Evolutionary conservation across 768 basidiomycete species (phyloP), one percentile per base, ranked within the genome.

Genomic region (Leccinum arenicola): DNA sequence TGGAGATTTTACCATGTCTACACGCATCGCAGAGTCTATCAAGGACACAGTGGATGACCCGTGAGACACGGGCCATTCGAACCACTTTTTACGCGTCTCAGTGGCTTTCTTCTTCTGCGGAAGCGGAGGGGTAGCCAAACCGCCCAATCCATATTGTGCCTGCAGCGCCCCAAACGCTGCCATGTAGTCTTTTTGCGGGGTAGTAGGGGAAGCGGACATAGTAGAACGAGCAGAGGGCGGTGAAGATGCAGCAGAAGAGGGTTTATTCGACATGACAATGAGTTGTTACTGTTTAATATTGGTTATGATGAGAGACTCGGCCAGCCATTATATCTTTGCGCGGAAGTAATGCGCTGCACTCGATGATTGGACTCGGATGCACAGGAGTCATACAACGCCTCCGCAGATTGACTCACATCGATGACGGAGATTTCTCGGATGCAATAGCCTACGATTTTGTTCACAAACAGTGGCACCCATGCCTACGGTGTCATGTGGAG

Each of bases 81-180:
- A 68, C 68, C 68, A 70, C 57, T 64, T 66, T 3, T 51, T 57
- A 19, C 43, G n/a, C 5, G 43, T 45, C 43, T 19, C n/a, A 10
- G 31, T 45, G 14, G 33, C 4, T 12, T 50, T 25, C 38, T 35
- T n/a, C 40, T 45, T 33, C 35, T 48, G 31, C 1, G 54, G 55
- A 11, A 61, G 52, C 1, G 49, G 3, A 25, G 62, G 62, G 2
- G 56, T 52, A 14, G 31, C 27, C 6, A 45, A 0, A 14, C 55
- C 56, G 11, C 66, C 69, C 1, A 66, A 11, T 10, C 69, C 68
- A 27, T 70, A 69, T 43, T 54, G 59, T 9, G 33, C 35, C 33
- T 69, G 68, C 23, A 70, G n/a, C n/a, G 53, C 33, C 2, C 56
- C 69, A 58, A 66, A 68, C 3, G 68, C 64, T n/a, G 66, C 61